Evolutionary conservation across 768 basidiomycete species (phyloP).

Genomic region (Pisolithus tinctorius): DNA sequence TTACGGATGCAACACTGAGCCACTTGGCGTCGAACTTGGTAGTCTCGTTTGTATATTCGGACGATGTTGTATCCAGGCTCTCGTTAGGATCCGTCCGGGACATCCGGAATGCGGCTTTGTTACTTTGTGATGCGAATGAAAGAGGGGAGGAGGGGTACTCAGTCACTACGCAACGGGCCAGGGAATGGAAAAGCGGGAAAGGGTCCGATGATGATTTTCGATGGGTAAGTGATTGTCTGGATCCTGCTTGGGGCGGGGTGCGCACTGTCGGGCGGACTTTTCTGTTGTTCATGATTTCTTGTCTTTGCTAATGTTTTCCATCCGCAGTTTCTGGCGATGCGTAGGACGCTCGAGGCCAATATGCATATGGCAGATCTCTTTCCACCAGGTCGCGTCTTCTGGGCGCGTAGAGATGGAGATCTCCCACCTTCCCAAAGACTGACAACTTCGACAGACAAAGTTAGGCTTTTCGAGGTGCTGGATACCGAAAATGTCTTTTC

Average conservation of each 20-base stretch:
- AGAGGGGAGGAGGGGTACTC: constrained; percentile 34
- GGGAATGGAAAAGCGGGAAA: constrained; percentile 56
- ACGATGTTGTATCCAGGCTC: constrained; percentile 73
- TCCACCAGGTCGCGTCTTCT: constrained; percentile 72
- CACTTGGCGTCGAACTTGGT: constrained; percentile 57
- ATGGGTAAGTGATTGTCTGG: constrained; percentile 38
- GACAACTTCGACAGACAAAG: constrained; percentile 29
- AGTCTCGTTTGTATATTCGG: constrained; percentile 74
- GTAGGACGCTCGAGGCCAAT: constrained; percentile 81
- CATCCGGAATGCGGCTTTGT: constrained; percentile 64
- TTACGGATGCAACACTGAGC: constrained; percentile 55
- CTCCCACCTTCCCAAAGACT: constrained; percentile 43
- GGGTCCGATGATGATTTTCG: constrained; percentile 42
- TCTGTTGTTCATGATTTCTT: background rate
- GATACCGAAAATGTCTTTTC: constrained; percentile 73
- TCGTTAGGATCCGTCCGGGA: constrained; percentile 75
- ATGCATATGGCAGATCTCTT: constrained; percentile 70
- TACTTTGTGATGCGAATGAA: constrained; percentile 70
- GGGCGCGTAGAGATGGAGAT: constrained; percentile 72
- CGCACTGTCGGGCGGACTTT: background rate
- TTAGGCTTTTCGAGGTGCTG: constrained; percentile 71
- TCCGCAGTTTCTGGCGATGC: constrained; percentile 63
- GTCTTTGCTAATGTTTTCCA: background rate
- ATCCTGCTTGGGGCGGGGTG: background rate
- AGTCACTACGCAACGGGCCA: constrained; percentile 40